Evolutionary conservation across 1,139 yeast genomes (phyloP), one percentile per base, ranked within the genome.

Genomic region (Candida smagusa): DNA sequence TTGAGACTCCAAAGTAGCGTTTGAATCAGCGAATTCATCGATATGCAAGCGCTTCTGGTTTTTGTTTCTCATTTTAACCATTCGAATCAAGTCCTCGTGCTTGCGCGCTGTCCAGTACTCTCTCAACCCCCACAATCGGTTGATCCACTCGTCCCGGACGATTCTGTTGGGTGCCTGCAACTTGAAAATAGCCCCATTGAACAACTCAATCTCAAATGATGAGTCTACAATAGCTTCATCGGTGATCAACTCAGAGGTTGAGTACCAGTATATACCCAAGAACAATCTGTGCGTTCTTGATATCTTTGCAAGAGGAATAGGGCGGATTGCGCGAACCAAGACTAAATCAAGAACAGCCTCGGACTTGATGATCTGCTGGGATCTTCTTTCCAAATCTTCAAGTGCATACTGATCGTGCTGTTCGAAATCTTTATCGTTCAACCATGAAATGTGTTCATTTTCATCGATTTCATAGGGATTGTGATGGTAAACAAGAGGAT

Each of bases 141-240:
- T 21, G 1, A 84, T 67, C 97, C 97, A 90, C 41, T 73, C 74
- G 47, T 81, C 76, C 34, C 95, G 67, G 0, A 76, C 54, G 0
- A 37, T 38, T 12, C 62, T 44, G 44, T 68, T 65, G 4, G 79
- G 77, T 0, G 94, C 89, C 42, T 81, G 78, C 6, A 87, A 59
- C 36, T 72, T 63, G n/a, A 83, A 48, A 1, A 46, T 46, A 0
- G 74, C 52, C 0, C 81, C 83, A 43, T 74, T 71, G 1, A 51
- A 49, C 54, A 83, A 64, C 9, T 61, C 60, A 6, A 85, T 61
- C 42, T 78, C 81, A 48, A 85, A 79, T 19, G 70, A 68, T 3
- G 76, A 63, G 42, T 75, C 76, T 2, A 56, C 40, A 12, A 63
- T 50, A 5, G 53, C 59, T 11, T 58, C 62, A 34, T 70, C 68